Conservation (phyloP, 441 rosid genomes). For the Erodium trifolium region DNA sequence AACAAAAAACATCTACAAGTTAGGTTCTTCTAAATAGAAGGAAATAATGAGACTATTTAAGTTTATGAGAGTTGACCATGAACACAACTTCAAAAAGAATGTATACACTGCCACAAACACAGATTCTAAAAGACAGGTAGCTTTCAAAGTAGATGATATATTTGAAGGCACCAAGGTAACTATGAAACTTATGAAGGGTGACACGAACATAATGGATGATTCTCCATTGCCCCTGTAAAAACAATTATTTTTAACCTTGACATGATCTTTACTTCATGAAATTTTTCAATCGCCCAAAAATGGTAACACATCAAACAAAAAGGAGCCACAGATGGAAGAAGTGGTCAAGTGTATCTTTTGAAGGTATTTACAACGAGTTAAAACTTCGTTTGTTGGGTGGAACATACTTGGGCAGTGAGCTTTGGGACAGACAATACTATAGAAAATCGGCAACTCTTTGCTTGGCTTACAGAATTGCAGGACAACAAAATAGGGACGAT, state of each 20-base stretch:
- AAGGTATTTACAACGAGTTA: neutral
- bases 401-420: neutral
- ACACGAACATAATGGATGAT: neutral
- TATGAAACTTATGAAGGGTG: neutral
- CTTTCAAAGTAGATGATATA: neutral
- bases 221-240: neutral
- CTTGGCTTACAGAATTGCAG: neutral
- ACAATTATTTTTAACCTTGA: neutral
- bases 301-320: neutral
- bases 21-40: constrained; percentile 15
- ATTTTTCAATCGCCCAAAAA: neutral
- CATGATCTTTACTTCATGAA: neutral
- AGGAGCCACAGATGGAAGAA: neutral
- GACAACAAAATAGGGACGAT: neutral
- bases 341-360: neutral
- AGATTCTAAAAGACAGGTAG: neutral
- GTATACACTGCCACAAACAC: neutral
- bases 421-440: neutral
- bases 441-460: too few species aligned
- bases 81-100: constrained; percentile 8
- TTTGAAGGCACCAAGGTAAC: neutral
- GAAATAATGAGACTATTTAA: constrained; percentile 1
- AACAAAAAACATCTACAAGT: constrained; percentile 16
- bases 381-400: neutral
- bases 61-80: neutral